phyloP scores from a whole-genome alignment of 768 basidiomycete genomes.

The Tylopilus subfusipes region DNA sequence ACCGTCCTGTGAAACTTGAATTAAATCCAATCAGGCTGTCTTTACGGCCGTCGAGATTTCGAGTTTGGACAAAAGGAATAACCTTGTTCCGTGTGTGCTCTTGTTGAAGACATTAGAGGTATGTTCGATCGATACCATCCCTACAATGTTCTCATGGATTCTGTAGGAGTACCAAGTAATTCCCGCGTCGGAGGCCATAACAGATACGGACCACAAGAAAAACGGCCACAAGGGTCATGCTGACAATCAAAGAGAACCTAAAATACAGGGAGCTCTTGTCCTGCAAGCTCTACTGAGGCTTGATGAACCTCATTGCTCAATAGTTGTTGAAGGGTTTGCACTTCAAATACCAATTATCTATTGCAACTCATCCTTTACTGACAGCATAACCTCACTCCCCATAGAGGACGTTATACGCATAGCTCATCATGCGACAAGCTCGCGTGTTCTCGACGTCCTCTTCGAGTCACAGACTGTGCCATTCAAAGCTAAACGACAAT shows the following conservation, averaged over 20 bases:
- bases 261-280: slow-evolving; percentile 80
- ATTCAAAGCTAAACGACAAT: slow-evolving; percentile 59
- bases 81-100: slow-evolving; percentile 68
- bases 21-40: slow-evolving; percentile 47
- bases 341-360: background rate
- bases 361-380: slow-evolving; percentile 5
- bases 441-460: slow-evolving; percentile 75
- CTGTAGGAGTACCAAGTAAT: slow-evolving; percentile 23
- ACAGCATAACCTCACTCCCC: slow-evolving; percentile 57
- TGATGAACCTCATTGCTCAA: slow-evolving; percentile 58
- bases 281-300: slow-evolving; percentile 80
- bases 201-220: slow-evolving; percentile 12
- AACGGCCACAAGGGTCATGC: slow-evolving; percentile 14
- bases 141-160: slow-evolving; percentile 1
- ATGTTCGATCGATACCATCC: slow-evolving; percentile 8
- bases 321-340: slow-evolving; percentile 66
- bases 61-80: slow-evolving; percentile 43
- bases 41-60: slow-evolving; percentile 56
- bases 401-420: slow-evolving; percentile 56
- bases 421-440: slow-evolving; percentile 64
- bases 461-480: slow-evolving; percentile 67
- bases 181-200: slow-evolving; percentile 4
- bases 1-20: background rate
- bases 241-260: slow-evolving; percentile 52
- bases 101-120: slow-evolving; percentile 51